Evolutionary conservation across 345 rosid genomes (phyloP).

Genomic region (Populus tremula): DNA sequence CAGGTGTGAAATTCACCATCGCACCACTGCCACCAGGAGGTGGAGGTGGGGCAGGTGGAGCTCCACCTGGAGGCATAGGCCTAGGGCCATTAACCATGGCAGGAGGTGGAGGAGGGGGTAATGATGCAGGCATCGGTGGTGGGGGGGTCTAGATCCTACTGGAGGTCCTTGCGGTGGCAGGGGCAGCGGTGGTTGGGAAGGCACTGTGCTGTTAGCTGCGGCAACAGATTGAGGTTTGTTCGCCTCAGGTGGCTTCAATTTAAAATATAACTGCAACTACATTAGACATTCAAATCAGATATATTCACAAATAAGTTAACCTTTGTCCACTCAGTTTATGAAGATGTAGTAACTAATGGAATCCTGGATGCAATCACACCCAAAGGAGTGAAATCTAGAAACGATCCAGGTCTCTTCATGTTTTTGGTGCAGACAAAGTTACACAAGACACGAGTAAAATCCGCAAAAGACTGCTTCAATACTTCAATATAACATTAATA

Average conservation of each 20-base stretch:
- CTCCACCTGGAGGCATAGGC: constrained; percentile 66
- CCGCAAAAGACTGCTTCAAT: neutral
- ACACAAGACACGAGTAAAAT: neutral
- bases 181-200: constrained; percentile 61
- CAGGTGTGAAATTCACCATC: constrained; percentile 59
- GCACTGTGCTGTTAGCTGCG: constrained; percentile 55
- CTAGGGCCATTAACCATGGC: constrained; percentile 62
- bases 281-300: constrained; percentile 4
- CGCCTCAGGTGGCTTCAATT: constrained; percentile 71
- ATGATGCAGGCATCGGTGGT: constrained; percentile 46
- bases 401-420: neutral
- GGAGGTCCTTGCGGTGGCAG: constrained; percentile 66
- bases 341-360: neutral
- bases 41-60: constrained; percentile 65
- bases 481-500: neutral
- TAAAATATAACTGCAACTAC: constrained; percentile 87
- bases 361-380: neutral
- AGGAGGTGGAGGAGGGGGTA: constrained; percentile 70
- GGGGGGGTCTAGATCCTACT: constrained; percentile 58
- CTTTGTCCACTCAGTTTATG: neutral
- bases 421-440: neutral
- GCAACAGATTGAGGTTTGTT: constrained; percentile 64
- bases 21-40: constrained; percentile 71
- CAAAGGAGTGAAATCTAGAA: neutral
- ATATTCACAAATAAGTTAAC: neutral